phyloP scores from a whole-genome alignment of 2,329 filamentous ascomycete species.

The Neurospora sp. region DNA sequence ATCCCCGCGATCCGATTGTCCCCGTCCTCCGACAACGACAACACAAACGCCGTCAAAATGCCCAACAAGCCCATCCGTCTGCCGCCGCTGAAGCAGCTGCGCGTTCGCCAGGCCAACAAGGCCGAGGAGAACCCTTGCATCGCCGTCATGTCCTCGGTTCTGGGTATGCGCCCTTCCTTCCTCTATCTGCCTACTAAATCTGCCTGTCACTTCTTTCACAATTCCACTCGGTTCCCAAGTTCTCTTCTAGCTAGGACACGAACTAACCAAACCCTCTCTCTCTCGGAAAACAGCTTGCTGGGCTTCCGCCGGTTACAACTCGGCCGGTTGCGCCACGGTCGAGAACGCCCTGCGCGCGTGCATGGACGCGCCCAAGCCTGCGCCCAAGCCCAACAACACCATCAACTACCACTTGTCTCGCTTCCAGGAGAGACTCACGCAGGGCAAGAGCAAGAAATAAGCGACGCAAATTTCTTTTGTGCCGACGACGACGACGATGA shows the following conservation, averaged over 20 bases:
- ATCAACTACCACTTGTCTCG: slow-evolving; percentile 89
- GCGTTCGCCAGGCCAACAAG: slow-evolving; percentile 44
- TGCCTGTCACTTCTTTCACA: no score
- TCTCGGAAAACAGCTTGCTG: slow-evolving; percentile 55
- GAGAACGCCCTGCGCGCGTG: slow-evolving; percentile 53
- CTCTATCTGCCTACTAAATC: neutral
- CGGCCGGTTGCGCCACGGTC: slow-evolving; percentile 46
- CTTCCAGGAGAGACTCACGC: slow-evolving; percentile 60
- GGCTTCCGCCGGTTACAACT: slow-evolving; percentile 67
- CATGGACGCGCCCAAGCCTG: slow-evolving; percentile 68
- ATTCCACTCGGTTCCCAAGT: neutral
- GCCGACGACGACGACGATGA: neutral
- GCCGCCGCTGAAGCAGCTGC: slow-evolving; percentile 44
- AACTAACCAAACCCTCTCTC: neutral
- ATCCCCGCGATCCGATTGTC: neutral
- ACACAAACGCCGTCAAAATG: slow-evolving; percentile 9
- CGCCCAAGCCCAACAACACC: slow-evolving; percentile 50
- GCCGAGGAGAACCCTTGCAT: slow-evolving; percentile 43
- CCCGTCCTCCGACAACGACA: neutral
- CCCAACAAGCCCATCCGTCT: slow-evolving; percentile 42
- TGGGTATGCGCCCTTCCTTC: slow-evolving; percentile 27
- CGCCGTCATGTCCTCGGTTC: slow-evolving; percentile 46
- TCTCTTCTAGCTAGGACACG: neutral
- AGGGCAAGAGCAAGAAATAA: slow-evolving; percentile 30
- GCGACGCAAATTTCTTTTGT: neutral